phyloP scores from a whole-genome alignment of 2,329 filamentous ascomycete genomes.

The Talaromyces sp. region DNA sequence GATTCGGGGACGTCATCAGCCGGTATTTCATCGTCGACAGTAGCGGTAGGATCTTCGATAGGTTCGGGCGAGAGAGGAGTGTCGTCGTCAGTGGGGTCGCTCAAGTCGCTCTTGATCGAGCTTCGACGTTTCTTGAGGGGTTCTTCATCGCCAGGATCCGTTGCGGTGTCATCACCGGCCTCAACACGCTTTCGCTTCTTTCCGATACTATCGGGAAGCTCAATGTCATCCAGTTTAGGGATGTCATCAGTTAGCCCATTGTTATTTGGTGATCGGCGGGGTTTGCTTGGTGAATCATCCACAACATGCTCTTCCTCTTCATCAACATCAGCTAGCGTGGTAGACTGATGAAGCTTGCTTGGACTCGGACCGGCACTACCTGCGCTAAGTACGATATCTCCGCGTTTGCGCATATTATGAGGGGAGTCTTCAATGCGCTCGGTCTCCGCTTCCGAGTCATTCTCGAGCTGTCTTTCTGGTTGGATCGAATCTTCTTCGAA shows the following conservation, averaged over 20 bases:
- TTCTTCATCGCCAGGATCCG: slow-evolving; percentile 42
- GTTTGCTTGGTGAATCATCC: slow-evolving; percentile 45
- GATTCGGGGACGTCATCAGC: slow-evolving; percentile 37
- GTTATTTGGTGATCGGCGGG: slow-evolving; percentile 35
- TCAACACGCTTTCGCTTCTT: slow-evolving; percentile 47
- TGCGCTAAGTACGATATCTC: slow-evolving; percentile 64
- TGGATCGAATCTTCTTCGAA: slow-evolving; percentile 50
- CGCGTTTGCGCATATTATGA: slow-evolving; percentile 62
- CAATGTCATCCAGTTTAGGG: slow-evolving; percentile 29
- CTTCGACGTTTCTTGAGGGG: slow-evolving; percentile 45
- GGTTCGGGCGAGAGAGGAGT: slow-evolving; percentile 38
- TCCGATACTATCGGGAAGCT: slow-evolving; percentile 34
- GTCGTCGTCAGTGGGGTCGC: slow-evolving; percentile 39
- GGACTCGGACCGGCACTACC: slow-evolving; percentile 67
- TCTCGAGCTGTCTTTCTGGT: slow-evolving; percentile 61
- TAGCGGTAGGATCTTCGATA: slow-evolving; percentile 34
- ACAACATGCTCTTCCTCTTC: slow-evolving; percentile 54
- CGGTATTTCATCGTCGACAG: slow-evolving; percentile 34
- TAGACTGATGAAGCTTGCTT: slow-evolving; percentile 72
- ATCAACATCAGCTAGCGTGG: slow-evolving; percentile 50
- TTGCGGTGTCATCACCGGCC: slow-evolving; percentile 38
- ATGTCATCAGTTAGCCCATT: slow-evolving; percentile 33
- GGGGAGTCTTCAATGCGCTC: slow-evolving; percentile 92
- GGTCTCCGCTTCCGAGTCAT: slow-evolving; percentile 86
- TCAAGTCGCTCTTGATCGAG: slow-evolving; percentile 42